These are phyloP conservation scores for Fomitopsis pulvina DNA, from an alignment of 768 basidiomycete species.

Conservation along the genomic window DNA sequence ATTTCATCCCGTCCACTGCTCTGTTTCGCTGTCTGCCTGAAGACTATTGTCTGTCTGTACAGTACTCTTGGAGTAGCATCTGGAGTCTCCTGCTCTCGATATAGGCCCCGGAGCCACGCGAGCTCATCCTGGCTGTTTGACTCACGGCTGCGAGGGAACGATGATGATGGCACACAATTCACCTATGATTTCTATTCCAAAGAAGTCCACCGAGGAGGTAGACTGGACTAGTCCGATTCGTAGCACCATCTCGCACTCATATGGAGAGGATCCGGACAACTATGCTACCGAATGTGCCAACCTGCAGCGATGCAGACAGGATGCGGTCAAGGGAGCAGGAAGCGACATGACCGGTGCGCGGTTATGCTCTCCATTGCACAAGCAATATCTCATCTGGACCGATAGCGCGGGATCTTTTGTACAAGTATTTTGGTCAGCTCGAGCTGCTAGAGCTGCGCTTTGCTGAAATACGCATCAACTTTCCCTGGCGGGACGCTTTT, in stretches of 20 bases:
- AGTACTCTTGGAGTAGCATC: too few species aligned
- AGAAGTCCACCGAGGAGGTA: conserved; percentile 92
- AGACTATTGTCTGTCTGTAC: too few species aligned
- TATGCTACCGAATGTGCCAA: conserved; percentile 80
- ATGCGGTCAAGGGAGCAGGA: conserved; percentile 93
- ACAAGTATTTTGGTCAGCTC: conserved; percentile 99
- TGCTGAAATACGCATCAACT: conserved; percentile 92
- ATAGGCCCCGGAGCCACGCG: too few species aligned
- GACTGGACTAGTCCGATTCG: conserved; percentile 93
- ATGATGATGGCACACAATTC: conserved; percentile 66
- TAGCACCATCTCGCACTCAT: conserved; percentile 81
- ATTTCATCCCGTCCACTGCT: too few species aligned
- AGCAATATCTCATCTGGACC: background rate
- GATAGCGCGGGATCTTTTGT: conserved; percentile 86
- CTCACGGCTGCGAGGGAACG: background rate
- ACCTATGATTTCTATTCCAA: conserved; percentile 88
- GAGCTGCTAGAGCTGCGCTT: conserved; percentile 96
- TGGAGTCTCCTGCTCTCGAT: too few species aligned
- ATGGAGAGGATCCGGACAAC: conserved; percentile 87
- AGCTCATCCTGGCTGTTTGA: too few species aligned
- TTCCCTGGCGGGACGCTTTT: conserved; percentile 97
- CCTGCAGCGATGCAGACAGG: conserved; percentile 88
- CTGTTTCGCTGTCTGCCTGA: too few species aligned
- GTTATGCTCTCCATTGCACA: background rate
- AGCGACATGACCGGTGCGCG: conserved; percentile 86